Base-by-base conservation (phyloP, 768 basidiomycete species). In the Boletellus emodensis region DNA sequence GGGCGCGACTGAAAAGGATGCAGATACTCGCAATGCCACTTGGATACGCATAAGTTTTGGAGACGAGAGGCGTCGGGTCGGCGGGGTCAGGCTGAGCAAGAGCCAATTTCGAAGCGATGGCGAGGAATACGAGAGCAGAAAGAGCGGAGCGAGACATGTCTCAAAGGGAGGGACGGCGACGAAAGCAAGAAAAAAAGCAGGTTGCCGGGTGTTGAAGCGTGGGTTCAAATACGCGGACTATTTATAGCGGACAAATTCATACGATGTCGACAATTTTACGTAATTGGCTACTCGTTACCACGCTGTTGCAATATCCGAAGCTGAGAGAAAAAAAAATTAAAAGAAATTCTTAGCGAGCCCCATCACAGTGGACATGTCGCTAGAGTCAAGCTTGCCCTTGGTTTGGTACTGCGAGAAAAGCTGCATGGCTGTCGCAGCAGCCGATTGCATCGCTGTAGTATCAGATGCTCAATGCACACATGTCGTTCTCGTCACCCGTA, bases 101-200 rank as follows among this genome's bases (percentile, higher is more conserved):
- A n/a, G 57, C 61, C 6, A 49, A 42, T 33, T 68, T 47, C 4
- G 71, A 59, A 22, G 67, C 56, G 35, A 64, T 34, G 42, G 71
- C 63, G 43, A 72, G 39, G 12, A 63, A 57, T 22, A 74, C 41
- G 46, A 72, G 50, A 18, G 64, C 59, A 48, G 71, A 78, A 77
- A 72, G 76, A 76, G 71, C 59, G 75, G 68, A 69, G 61, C 69
- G 73, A 60, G 74, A 74, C 78, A 79, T 79, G 63, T 63, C 66
- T 68, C 69, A 57, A 20, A 55, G 40, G 34, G 35, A 41, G 18
- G 33, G 14, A 26, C 10, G n/a, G 4, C n/a, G 17, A 18, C 28
- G 2, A 35, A 13, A 42, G 11, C 20, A 37, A 6, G 34, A 36
- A 11, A 42, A 50, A 43, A 44, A 40, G 14, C 15, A 6, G 1